phyloP scores from a whole-genome alignment of 2,329 filamentous ascomycete genomes.

The Xylariaceae sp. region DNA sequence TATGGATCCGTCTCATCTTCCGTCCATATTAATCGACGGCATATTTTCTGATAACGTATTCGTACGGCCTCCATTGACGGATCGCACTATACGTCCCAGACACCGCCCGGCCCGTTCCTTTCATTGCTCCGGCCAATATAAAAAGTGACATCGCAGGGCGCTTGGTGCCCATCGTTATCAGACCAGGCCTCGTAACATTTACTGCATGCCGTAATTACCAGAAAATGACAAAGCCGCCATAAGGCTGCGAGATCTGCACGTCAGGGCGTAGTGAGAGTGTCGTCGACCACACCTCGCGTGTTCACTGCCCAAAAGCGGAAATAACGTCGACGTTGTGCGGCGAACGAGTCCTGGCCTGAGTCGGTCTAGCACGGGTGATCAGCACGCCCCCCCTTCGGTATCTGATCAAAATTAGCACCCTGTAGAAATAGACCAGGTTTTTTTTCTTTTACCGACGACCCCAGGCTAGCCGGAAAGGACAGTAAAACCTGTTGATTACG shows the following conservation, averaged over 20 bases:
- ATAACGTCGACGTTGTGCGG: conserved; percentile 3
- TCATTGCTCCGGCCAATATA: neutral
- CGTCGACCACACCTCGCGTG: neutral
- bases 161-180: neutral
- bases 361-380: conserved; percentile 10
- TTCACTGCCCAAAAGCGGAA: conserved; percentile 17
- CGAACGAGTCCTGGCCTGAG: conserved; percentile 3
- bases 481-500: too few species aligned
- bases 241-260: neutral
- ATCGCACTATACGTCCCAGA: neutral
- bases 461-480: neutral
- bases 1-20: neutral
- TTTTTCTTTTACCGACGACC: neutral
- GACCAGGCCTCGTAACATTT: neutral
- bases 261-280: neutral
- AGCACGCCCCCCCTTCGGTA: neutral
- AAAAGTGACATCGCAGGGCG: neutral
- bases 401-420: neutral
- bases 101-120: neutral
- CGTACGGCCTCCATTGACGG: neutral
- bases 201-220: neutral
- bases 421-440: neutral
- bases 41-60: neutral
- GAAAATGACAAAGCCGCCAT: neutral
- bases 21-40: neutral